Base-by-base conservation (phyloP, 345 rosid genomes). In the Brassica napus region DNA sequence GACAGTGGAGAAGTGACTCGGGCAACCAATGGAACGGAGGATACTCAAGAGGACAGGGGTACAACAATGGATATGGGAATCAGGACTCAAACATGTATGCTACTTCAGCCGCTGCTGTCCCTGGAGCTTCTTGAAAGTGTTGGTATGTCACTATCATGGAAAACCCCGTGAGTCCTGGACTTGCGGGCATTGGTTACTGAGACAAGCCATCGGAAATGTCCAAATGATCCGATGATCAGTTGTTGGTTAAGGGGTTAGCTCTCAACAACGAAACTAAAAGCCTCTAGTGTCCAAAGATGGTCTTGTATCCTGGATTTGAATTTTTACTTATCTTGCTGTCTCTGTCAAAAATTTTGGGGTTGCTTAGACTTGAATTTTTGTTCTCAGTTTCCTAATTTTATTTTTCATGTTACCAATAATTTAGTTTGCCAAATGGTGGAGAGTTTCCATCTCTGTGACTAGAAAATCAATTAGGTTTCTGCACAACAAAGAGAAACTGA, bases 1-100 rank as follows among this genome's bases (percentile, higher is more conserved):
- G 77, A 35, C 92, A 94, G 98, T 87, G 97, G 96, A 85, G 97
- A 87, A 80, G 82, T 32, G 92, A 92, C 76, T 76, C 80, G 21
- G 65, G 84, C 47, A 83, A 78, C 78, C 97, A 91, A 58, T 89
- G 97, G 97, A 88, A 88, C 14, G 97, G 94, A 55, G 87, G 82
- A 71, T 85, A 92, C 78, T 80, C 86, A 26, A 88, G 94, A 69
- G 94, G 90, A 71, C 91, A 88, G 75, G 89, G 87, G 14, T 89
- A 86, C 65, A 82, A 86, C 55, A 85, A 79, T 0, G 92, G 96
- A 64, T 83, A 91, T 71, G 83, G 84, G 32, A 77, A 68, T 52
- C 92, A 89, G 65, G 91, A 87, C 69, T 79, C 82, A 35, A 79
- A 69, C 82, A 74, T 79, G 79, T 85, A 87, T 5, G 76, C 80